Base-by-base conservation (phyloP, 2,329 filamentous ascomycete species). In the Aspergillus caelatus region DNA sequence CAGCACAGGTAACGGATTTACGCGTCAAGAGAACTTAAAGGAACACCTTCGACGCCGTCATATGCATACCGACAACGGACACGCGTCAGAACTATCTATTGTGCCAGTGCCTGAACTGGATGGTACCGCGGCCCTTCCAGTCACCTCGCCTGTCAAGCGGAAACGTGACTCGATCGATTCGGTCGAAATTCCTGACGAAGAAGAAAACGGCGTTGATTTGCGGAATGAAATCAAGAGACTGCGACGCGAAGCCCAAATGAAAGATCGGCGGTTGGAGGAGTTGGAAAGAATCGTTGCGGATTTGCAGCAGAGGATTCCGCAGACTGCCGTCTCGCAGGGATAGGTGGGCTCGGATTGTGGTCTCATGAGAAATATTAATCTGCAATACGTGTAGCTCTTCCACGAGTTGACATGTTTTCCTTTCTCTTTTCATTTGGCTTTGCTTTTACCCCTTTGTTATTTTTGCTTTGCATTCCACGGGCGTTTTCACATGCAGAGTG, bases 11-110 rank as follows among this genome's bases (percentile, higher is more conserved):
- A 92, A 93, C 72, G 93, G 93, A 26, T 98, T 98, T 77, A 96
- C 94, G 10, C 88, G 94, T 57, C 91, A 94, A 73, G 94, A 98
- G 79, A 98, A 98, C 72, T 84, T 97, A 4, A 93, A 94, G 74
- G 94, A 98, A 79, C 94, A 98, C 78, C 82, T 97, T 21, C 91
- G 94, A 23, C 89, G 94, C 30, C 92, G 96, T n/a, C 94, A 98
- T 75, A 90, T 86, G 48, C 83, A 84, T 62, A 73, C 67, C 1
- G 78, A 78, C 36, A 77, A 75, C 46, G 74, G 72, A 3, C 65
- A 71, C 21, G 67, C 72, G 11, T 68, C 72, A 14, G 73, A 73
- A 14, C 61, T 73, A 9, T 64, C 80, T 6, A 79, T 68, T 53
- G 72, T 73, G 62, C 70, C 64, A 58, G 69, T 64, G 32, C 59